phyloP scores from a whole-genome alignment of 148 eudicot genomes.

The Persicaria maculosa region DNA sequence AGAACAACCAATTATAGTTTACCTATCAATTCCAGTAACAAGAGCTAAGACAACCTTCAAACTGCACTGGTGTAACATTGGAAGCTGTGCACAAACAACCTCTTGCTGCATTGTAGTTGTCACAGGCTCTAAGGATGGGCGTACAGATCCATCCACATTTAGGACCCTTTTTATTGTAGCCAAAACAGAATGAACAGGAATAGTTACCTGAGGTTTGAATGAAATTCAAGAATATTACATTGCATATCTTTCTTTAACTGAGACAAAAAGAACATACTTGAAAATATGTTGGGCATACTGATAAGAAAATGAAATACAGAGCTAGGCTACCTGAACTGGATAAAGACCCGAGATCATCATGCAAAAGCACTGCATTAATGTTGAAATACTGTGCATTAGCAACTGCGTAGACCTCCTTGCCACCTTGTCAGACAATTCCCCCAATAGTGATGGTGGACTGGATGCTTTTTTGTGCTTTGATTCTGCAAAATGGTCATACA shows the following conservation, averaged over 20 bases:
- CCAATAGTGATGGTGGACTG: constrained; percentile 64
- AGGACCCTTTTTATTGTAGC: constrained; percentile 61
- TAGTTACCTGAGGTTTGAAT: constrained; percentile 41
- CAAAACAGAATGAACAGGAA: constrained; percentile 58
- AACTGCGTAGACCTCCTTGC: constrained; percentile 43
- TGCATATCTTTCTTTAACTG: not conserved
- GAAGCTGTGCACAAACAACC: constrained; percentile 71
- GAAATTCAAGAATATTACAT: constrained; percentile 2
- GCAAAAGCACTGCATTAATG: constrained; percentile 58
- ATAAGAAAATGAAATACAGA: not conserved
- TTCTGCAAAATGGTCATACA: constrained; percentile 35
- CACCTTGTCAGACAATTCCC: constrained; percentile 27
- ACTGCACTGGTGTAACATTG: constrained; percentile 47
- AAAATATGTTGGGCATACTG: not conserved
- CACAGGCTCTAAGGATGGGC: constrained; percentile 39
- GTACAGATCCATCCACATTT: constrained; percentile 72
- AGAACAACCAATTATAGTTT: constrained; percentile 6
- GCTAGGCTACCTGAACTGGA: constrained; percentile 59
- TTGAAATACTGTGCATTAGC: constrained; percentile 42
- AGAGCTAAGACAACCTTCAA: constrained; percentile 60
- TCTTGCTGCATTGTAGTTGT: constrained; percentile 80
- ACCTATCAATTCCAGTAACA: constrained; percentile 63
- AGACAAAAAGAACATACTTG: not conserved
- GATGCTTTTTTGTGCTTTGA: constrained; percentile 37
- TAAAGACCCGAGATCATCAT: constrained; percentile 62